phyloP scores from a whole-genome alignment of 345 rosid species.

The Hypericum perforatum region DNA sequence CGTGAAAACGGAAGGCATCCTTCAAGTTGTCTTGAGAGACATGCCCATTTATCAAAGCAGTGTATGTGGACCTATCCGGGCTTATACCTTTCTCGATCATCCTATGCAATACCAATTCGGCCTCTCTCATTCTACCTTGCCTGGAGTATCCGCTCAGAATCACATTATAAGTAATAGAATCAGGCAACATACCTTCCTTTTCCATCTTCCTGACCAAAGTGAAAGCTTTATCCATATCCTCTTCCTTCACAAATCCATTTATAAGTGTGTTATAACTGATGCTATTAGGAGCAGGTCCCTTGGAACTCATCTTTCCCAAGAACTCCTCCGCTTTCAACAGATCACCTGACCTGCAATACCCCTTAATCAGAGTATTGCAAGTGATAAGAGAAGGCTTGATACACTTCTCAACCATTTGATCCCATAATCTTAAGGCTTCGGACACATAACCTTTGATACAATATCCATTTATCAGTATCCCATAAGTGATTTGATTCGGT shows the following conservation, averaged over 20 bases:
- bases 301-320: conserved; percentile 43
- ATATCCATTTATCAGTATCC: conserved; percentile 55
- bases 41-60: conserved; percentile 69
- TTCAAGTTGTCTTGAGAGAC: conserved; percentile 60
- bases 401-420: conserved; percentile 54
- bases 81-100: conserved; percentile 53
- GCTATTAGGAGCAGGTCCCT: conserved; percentile 51
- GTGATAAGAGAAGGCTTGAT: conserved; percentile 45
- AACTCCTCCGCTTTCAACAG: conserved; percentile 50
- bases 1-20: conserved; percentile 74
- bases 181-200: conserved; percentile 41
- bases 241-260: conserved; percentile 57
- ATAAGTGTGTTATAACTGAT: conserved; percentile 61
- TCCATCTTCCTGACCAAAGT: conserved; percentile 52
- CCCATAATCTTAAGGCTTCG: conserved; percentile 63
- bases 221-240: conserved; percentile 58
- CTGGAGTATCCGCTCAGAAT: conserved; percentile 64
- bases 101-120: conserved; percentile 45
- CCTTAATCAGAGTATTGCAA: not conserved
- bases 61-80: conserved; percentile 60
- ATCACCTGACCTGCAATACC: conserved; percentile 62
- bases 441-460: conserved; percentile 44
- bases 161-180: conserved; percentile 50
- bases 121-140: conserved; percentile 69
- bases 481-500: conserved; percentile 56